Evolutionary conservation across 2,329 filamentous ascomycete species (phyloP).

Genomic region (Neonectria coccinea): DNA sequence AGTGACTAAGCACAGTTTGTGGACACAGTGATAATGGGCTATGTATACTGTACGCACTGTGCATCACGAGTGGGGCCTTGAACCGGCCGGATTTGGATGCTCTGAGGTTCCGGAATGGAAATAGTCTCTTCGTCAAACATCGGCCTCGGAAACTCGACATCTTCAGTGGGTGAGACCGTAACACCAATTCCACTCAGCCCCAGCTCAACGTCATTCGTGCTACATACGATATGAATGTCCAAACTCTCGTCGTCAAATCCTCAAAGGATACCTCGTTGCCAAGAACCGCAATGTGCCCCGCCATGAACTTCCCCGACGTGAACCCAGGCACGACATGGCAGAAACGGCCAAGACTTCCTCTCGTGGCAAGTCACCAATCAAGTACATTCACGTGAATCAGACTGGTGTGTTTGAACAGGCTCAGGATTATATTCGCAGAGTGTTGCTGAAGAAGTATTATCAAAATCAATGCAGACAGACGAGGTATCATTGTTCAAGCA

Average conservation of each 20-base stretch:
- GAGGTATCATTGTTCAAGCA: slow-evolving; percentile 43
- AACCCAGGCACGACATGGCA: slow-evolving; percentile 3
- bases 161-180: neutral
- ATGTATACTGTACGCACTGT: neutral
- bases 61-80: neutral
- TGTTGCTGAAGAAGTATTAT: slow-evolving; percentile 22
- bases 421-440: slow-evolving; percentile 13
- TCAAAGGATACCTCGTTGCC: neutral
- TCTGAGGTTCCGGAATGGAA: neutral
- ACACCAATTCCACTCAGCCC: neutral
- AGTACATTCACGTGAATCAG: neutral
- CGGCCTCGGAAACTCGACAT: neutral
- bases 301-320: neutral
- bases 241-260: neutral
- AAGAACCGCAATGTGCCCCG: neutral
- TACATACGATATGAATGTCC: neutral
- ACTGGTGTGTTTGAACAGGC: slow-evolving; percentile 3
- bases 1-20: slow-evolving; percentile 44
- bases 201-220: neutral
- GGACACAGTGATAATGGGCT: slow-evolving; percentile 17
- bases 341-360: neutral
- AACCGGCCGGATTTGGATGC: neutral
- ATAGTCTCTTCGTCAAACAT: neutral
- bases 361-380: neutral
- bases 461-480: slow-evolving; percentile 30